Evolutionary conservation across 495 filamentous ascomycete species (phyloP).

Genomic region (Aspergillus steynii): DNA sequence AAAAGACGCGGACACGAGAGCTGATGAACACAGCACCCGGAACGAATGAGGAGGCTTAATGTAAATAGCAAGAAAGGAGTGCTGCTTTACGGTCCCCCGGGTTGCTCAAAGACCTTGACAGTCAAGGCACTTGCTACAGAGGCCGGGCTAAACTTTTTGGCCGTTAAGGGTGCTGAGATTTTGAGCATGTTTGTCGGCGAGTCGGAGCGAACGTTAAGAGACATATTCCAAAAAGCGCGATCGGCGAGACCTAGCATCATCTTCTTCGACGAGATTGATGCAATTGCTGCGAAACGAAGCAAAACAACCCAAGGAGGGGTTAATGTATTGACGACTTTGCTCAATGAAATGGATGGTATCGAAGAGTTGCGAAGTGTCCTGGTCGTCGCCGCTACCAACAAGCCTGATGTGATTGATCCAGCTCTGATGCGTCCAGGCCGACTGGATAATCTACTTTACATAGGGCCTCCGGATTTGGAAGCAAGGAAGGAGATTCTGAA

Average conservation of each 20-base stretch:
- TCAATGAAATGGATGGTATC: constrained; percentile 98
- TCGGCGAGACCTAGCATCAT: constrained; percentile 89
- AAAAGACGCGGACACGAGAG: constrained; percentile 1
- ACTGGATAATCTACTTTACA: constrained; percentile 87
- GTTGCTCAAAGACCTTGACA: constrained; percentile 93
- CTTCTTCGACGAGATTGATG: constrained; percentile 98
- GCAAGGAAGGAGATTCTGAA: constrained; percentile 77
- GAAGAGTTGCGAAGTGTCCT: constrained; percentile 80
- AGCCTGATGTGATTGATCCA: constrained; percentile 80
- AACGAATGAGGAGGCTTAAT: constrained; percentile 58
- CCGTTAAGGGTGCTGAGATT: constrained; percentile 94
- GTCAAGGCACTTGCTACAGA: constrained; percentile 93
- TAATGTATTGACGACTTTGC: constrained; percentile 85
- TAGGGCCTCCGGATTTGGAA: constrained; percentile 75
- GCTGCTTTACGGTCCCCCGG: constrained; percentile 90
- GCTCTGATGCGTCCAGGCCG: constrained; percentile 87
- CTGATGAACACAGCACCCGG: constrained; percentile 49
- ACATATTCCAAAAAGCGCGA: constrained; percentile 84
- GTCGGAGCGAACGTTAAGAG: constrained; percentile 83
- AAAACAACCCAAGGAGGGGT: constrained; percentile 54
- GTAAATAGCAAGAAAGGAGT: constrained; percentile 77
- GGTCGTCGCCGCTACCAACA: constrained; percentile 93
- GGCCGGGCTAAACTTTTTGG: constrained; percentile 89
- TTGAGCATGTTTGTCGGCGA: constrained; percentile 98
- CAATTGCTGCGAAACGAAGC: constrained; percentile 76